phyloP scores from a whole-genome alignment of 805 yeast species.

The Clavispora vitiphila region DNA sequence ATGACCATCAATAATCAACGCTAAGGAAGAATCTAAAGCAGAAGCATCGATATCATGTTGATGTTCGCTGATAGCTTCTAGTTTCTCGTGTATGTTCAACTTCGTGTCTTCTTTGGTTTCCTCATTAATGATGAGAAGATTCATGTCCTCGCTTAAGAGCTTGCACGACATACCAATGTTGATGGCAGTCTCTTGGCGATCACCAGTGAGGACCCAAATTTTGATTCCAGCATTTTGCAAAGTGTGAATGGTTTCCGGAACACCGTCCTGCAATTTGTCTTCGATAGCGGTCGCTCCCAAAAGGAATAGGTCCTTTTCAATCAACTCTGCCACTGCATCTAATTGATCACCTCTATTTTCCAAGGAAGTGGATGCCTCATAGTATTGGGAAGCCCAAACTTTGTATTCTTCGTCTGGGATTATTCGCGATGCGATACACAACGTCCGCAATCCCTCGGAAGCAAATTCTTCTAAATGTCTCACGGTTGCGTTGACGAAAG shows the following conservation, averaged over 20 bases:
- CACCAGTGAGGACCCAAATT: constrained; percentile 98
- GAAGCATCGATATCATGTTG: constrained; percentile 63
- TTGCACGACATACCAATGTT: constrained; percentile 98
- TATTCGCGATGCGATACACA: constrained; percentile 85
- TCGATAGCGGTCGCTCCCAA: constrained; percentile 98
- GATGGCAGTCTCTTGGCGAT: constrained; percentile 96
- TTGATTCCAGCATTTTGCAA: constrained; percentile 95
- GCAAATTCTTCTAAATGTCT: constrained; percentile 95
- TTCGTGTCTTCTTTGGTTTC: constrained; percentile 72
- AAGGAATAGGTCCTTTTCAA: constrained; percentile 73
- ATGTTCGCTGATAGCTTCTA: constrained; percentile 66
- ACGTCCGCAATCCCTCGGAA: constrained; percentile 88
- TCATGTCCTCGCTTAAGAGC: constrained; percentile 92
- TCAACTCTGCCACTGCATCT: constrained; percentile 84
- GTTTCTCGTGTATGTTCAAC: constrained; percentile 66
- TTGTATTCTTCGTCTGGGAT: constrained; percentile 74
- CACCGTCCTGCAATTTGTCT: constrained; percentile 96
- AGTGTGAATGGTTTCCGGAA: constrained; percentile 94
- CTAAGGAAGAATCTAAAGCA: constrained; percentile 58
- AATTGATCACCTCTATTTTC: constrained; percentile 68
- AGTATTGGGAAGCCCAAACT: constrained; percentile 61
- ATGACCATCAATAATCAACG: constrained; percentile 90
- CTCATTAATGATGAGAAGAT: constrained; percentile 82
- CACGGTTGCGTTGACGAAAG: constrained; percentile 77
- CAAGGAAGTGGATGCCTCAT: constrained; percentile 78